A percentile compares a stretch with the other conserved stretches of the same genome.
phyloP scores from a whole-genome alignment of 306 rosid genomes.

The Quercus glauca region DNA sequence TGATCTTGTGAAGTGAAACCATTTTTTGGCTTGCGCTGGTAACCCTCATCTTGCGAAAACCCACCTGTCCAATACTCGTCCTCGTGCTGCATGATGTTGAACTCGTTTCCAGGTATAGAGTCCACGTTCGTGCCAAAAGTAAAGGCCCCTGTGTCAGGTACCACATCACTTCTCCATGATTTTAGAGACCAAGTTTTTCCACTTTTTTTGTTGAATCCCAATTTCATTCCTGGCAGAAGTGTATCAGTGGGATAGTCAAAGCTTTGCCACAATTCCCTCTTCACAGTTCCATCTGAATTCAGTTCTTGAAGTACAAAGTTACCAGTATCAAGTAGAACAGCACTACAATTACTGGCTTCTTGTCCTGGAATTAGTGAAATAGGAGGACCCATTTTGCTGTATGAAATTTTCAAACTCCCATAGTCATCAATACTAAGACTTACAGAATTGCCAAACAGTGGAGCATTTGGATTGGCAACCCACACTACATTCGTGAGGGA shows the following conservation, averaged over 20 bases:
- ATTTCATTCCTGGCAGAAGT: constrained; percentile 26
- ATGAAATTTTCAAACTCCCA: constrained; percentile 25
- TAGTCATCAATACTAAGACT: constrained; percentile 12
- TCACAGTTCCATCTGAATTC: constrained; percentile 8
- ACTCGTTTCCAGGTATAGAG: constrained; percentile 8
- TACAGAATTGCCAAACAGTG: constrained; percentile 6
- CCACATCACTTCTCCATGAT: constrained; percentile 13
- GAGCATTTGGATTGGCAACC: neutral
- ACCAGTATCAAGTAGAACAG: constrained; percentile 16
- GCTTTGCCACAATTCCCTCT: constrained; percentile 28
- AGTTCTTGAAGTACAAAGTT: constrained; percentile 20
- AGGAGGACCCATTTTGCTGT: neutral
- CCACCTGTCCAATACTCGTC: constrained; percentile 19
- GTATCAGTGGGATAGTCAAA: constrained; percentile 27
- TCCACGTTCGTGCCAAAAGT: neutral
- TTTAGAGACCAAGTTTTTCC: constrained; percentile 15
- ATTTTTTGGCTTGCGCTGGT: no score
- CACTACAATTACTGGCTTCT: constrained; percentile 3
- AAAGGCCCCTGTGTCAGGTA: constrained; percentile 17
- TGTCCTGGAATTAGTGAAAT: constrained; percentile 3
- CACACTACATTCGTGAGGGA: neutral
- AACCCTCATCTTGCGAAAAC: neutral
- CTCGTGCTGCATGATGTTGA: constrained; percentile 14
- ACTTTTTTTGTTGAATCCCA: constrained; percentile 17
- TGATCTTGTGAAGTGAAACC: no score